Base-by-base conservation (phyloP, 2,329 filamentous ascomycete species). In the Aspergillus phoenicis region DNA sequence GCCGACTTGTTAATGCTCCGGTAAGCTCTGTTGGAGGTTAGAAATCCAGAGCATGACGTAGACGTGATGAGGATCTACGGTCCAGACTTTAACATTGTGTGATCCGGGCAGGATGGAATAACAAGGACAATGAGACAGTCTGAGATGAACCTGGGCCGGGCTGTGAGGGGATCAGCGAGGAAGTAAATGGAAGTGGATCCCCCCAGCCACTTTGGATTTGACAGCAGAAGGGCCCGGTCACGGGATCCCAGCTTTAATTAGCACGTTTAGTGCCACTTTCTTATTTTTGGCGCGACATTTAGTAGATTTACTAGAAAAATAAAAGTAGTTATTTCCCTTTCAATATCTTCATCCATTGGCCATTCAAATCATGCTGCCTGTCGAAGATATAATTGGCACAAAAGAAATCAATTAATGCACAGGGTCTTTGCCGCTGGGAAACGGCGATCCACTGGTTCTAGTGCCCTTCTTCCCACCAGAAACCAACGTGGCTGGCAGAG, bases 401-500 rank as follows among this genome's bases (percentile, higher is more conserved):
- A 17, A 45, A 22, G 41, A 11, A 45, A 36, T 13, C 6, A 45
- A 45, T 24, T 7, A 22, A 24, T 20, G 5, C 8, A 8, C 38
- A 33, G 28, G 51, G 36, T 38, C 30, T 13, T 13, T 53, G 30
- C 36, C 41, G 41, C 20, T 13, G 20, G 41, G 20, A 24, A 22
- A 13, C 41, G 41, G 20, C 41, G 41, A 45, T 45, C 41, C 22
- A 10, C 20, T 22, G 41, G 39, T 45, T 45, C 41, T 45, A 39
- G 30, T 24, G 15, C 28, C 30, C 51, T 22, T 36, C 38, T 38
- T 47, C 51, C 49, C 33, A 36, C 11, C 33, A 36, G 33, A 67
- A 66, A 61, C 51, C 24, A 49, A 52, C 48, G 65, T 64, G 65
- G 65, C 65, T 66, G 66, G 62, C 58, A 36, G 33, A 13, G 11